A percentile compares a stretch with the other conserved stretches of the same genome.
Conservation (phyloP, 176 grass and related monocot genomes). For the Rhipidocladum racemiflorum region DNA sequence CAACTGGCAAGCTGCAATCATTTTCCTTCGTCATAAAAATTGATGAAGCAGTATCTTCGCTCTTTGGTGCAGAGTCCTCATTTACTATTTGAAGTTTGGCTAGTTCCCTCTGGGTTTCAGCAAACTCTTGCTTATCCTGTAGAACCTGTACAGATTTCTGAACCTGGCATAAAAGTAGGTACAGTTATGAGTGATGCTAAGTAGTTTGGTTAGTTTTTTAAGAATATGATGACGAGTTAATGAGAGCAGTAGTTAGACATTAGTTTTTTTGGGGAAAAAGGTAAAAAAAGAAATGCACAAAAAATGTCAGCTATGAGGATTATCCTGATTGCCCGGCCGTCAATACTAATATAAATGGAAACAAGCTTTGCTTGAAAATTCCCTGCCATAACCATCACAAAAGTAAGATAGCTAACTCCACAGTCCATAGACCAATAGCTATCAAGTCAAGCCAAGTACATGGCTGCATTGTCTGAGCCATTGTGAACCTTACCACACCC, state of each 20-base stretch:
- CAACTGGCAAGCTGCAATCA: conserved; percentile 42
- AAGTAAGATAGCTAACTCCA: background rate
- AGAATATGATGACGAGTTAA: background rate
- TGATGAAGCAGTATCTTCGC: conserved; percentile 53
- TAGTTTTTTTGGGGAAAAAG: background rate
- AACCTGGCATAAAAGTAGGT: conserved; percentile 53
- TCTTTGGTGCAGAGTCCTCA: conserved; percentile 60
- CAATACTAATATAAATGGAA: background rate
- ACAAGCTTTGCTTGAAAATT: background rate
- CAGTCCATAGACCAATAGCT: background rate
- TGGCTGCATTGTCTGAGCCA: background rate
- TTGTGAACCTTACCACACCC: background rate
- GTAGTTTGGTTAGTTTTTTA: background rate
- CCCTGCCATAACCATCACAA: background rate
- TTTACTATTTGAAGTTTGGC: conserved; percentile 63
- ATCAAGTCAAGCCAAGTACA: background rate
- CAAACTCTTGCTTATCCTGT: conserved; percentile 82
- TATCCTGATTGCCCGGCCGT: background rate
- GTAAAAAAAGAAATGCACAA: background rate
- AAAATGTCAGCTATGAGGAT: background rate
- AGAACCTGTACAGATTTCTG: conserved; percentile 74
- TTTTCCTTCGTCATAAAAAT: conserved; percentile 44
- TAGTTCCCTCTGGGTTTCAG: conserved; percentile 74
- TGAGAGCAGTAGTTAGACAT: background rate
- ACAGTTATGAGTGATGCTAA: background rate